These are phyloP conservation scores for Centaurea solstitialis DNA, from an alignment of 129 eudicot genomes.

Conservation along the genomic window DNA sequence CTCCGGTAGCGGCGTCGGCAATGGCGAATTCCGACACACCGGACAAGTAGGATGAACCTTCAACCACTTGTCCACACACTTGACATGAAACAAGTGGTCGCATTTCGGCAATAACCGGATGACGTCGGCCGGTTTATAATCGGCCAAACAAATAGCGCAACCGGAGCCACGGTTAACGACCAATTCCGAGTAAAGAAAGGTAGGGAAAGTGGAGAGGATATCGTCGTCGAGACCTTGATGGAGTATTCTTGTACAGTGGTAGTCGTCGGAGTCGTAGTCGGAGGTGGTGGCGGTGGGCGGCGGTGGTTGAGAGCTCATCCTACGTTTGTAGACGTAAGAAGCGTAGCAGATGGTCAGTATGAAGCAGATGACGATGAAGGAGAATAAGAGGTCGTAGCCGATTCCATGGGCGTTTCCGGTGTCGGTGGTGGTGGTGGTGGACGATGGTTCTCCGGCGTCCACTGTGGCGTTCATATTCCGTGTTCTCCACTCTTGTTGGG, in stretches of 20 bases:
- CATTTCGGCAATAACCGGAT: constrained; percentile 26
- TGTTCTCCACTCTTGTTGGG: background rate
- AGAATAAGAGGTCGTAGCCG: constrained; percentile 23
- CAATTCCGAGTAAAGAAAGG: constrained; percentile 20
- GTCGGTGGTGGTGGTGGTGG: background rate
- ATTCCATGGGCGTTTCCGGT: background rate
- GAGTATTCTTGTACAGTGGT: background rate
- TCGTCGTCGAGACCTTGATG: constrained; percentile 22
- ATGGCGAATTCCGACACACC: constrained; percentile 35
- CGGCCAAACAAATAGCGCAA: constrained; percentile 29
- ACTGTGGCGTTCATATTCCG: constrained; percentile 20
- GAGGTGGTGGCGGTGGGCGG: background rate
- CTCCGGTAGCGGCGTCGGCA: no score
- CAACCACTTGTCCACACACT: constrained; percentile 3
- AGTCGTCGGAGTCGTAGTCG: background rate
- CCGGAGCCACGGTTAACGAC: constrained; percentile 2
- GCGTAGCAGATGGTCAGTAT: constrained; percentile 28
- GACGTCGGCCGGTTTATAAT: constrained; percentile 9
- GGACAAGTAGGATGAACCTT: constrained; percentile 32
- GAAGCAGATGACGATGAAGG: constrained; percentile 20
- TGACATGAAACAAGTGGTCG: background rate
- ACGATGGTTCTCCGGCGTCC: constrained; percentile 17
- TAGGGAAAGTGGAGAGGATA: constrained; percentile 24
- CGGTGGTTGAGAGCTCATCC: background rate
- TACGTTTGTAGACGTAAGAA: constrained; percentile 31